Conservation (phyloP, 495 filamentous ascomycete species). For the Bryoglossum gracile region DNA sequence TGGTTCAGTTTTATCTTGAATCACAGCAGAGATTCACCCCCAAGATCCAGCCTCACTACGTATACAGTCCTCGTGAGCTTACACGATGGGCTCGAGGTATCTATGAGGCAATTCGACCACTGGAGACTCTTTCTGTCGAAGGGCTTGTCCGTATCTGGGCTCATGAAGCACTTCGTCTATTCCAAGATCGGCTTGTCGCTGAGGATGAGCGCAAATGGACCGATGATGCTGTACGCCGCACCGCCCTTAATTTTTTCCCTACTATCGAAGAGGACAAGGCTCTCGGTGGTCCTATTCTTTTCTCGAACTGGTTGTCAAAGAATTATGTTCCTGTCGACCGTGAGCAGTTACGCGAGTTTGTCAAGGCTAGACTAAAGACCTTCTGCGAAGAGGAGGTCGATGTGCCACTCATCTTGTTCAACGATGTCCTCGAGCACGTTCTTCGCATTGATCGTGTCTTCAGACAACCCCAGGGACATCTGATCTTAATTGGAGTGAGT, state of each 20-base stretch:
- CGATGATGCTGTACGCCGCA: conserved; percentile 68
- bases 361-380: conserved; percentile 92
- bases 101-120: conserved; percentile 90
- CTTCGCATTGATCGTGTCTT: conserved; percentile 98
- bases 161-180: conserved; percentile 90
- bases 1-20: conserved; percentile 94
- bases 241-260: conserved; percentile 88
- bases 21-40: conserved; percentile 91
- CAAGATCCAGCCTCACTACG: conserved; percentile 95
- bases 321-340: conserved; percentile 95
- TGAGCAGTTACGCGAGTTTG: conserved; percentile 89
- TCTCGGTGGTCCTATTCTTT: conserved; percentile 88
- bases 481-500: conserved; percentile 97
- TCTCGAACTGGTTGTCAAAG: conserved; percentile 99
- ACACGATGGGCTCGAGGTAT: conserved; percentile 95
- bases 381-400: conserved; percentile 99
- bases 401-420: conserved; percentile 93
- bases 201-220: conserved; percentile 98
- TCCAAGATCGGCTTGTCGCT: conserved; percentile 89
- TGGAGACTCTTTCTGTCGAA: conserved; percentile 81
- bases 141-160: conserved; percentile 97
- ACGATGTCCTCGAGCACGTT: conserved; percentile 96
- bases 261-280: conserved; percentile 82
- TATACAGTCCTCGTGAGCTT: conserved; percentile 97
- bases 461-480: conserved; percentile 93